Evolutionary conservation across 805 yeast genomes (phyloP).

Genomic region (Candida krabiensis): DNA sequence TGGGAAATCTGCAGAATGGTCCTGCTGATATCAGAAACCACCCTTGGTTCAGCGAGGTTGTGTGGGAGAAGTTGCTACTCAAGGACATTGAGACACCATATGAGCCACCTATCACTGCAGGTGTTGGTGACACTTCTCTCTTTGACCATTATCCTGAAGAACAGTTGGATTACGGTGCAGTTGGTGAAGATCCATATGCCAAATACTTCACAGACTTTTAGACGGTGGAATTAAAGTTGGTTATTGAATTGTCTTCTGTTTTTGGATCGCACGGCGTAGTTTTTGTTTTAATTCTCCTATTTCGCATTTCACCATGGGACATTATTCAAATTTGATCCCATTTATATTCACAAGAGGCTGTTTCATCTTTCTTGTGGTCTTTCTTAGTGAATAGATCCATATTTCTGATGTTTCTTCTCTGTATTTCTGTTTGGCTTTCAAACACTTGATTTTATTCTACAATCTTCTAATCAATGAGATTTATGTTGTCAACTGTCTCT

Average conservation of each 20-base stretch:
- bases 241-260: background rate
- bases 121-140: slow-evolving; percentile 60
- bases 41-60: slow-evolving; percentile 61
- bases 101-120: slow-evolving; percentile 64
- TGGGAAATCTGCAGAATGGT: slow-evolving; percentile 60
- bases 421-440: too few species aligned
- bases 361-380: too few species aligned
- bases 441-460: too few species aligned
- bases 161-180: slow-evolving; percentile 76
- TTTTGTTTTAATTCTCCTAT: background rate
- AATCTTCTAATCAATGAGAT: too few species aligned
- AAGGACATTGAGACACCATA: slow-evolving; percentile 64
- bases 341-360: background rate
- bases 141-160: slow-evolving; percentile 80
- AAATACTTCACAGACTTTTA: slow-evolving; percentile 33
- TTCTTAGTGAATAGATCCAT: too few species aligned
- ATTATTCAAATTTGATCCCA: too few species aligned
- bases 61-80: slow-evolving; percentile 57
- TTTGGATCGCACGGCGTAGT: background rate
- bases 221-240: background rate
- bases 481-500: too few species aligned
- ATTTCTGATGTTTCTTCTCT: too few species aligned
- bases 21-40: slow-evolving; percentile 57
- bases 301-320: background rate
- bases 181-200: slow-evolving; percentile 44